Conservation (phyloP, 208 protist genomes). For the Herpetomonas samuelpessoai region DNA sequence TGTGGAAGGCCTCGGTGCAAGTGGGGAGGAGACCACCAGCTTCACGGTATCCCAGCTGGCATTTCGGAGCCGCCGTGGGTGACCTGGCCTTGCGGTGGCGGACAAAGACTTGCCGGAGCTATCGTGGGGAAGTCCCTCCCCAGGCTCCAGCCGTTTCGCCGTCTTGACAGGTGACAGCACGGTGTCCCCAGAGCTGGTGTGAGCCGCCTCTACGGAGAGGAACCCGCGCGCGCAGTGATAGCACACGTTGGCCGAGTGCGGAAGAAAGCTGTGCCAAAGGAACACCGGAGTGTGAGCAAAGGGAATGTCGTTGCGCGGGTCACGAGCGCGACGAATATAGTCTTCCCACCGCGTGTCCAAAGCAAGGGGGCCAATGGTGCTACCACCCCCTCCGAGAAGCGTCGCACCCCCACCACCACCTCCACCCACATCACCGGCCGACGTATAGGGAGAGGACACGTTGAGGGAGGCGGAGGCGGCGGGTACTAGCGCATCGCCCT, state of each 20-base stretch:
- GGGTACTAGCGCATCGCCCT: not conserved
- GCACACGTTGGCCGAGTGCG: constrained; percentile 10
- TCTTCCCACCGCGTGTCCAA: constrained; percentile 21
- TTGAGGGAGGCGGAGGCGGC: not conserved
- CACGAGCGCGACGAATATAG: constrained; percentile 21
- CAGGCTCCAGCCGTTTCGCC: not conserved
- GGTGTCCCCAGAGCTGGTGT: too few relatives aligned
- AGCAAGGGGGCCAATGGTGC: too few relatives aligned
- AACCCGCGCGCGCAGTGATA: constrained; percentile 30
- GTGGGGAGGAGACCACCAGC: constrained; percentile 14
- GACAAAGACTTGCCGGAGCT: not conserved
- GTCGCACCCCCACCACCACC: too few relatives aligned
- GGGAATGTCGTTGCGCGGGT: constrained; percentile 30
- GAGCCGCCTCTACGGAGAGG: constrained; percentile 16
- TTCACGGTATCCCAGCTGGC: constrained; percentile 25
- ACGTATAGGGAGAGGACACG: not conserved
- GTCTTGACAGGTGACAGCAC: too few relatives aligned
- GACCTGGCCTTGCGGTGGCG: too few relatives aligned
- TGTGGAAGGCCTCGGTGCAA: too few relatives aligned
- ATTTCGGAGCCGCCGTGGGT: not conserved
- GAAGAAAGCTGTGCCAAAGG: constrained; percentile 26
- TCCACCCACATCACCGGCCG: too few relatives aligned
- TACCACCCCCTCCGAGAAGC: too few relatives aligned
- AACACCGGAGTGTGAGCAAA: constrained; percentile 31
- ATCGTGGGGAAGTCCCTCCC: not conserved